These are phyloP conservation scores for Apiotrichum laibachii DNA, from an alignment of 1,284 basidiomycete genomes.

Conservation along the genomic window DNA sequence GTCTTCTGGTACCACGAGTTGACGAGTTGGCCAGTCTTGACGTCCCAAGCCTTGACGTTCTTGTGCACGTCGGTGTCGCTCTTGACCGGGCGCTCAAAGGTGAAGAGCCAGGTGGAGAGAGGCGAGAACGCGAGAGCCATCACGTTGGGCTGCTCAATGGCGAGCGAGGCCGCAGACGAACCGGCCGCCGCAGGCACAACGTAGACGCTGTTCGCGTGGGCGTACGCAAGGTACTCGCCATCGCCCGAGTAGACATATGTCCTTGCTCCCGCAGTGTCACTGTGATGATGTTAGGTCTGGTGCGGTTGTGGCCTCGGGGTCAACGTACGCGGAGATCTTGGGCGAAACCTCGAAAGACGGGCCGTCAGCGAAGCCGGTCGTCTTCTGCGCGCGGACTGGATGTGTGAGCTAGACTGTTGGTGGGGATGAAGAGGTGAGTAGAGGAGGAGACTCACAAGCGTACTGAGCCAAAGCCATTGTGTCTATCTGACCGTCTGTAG, in stretches of 20 bases:
- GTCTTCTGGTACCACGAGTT: slow-evolving; percentile 49
- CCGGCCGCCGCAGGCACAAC: slow-evolving; percentile 34
- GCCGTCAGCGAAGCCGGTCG: slow-evolving; percentile 77
- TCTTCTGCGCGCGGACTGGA: slow-evolving; percentile 89
- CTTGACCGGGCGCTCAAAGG: slow-evolving; percentile 75
- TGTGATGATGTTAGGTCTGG: slow-evolving; percentile 28
- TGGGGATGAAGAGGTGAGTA: neutral
- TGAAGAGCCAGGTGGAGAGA: slow-evolving; percentile 84
- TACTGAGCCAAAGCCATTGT: slow-evolving; percentile 43
- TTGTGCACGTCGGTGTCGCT: slow-evolving; percentile 49
- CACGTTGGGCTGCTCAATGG: slow-evolving; percentile 61
- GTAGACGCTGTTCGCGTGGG: slow-evolving; percentile 60
- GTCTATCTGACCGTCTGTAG: neutral
- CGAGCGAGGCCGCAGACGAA: slow-evolving; percentile 26
- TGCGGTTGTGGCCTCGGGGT: neutral
- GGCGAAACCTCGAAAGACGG: slow-evolving; percentile 70
- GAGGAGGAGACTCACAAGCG: slow-evolving; percentile 62
- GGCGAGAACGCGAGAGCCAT: slow-evolving; percentile 89
- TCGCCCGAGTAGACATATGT: slow-evolving; percentile 82
- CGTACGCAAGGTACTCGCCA: slow-evolving; percentile 82
- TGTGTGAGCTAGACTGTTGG: neutral
- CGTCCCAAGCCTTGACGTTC: slow-evolving; percentile 49
- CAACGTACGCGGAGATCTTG: slow-evolving; percentile 60
- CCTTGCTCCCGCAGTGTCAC: slow-evolving; percentile 54
- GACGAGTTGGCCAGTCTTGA: slow-evolving; percentile 43